Base-by-base conservation (phyloP, 176 grass and related monocot species). In the Lolium rigidum region DNA sequence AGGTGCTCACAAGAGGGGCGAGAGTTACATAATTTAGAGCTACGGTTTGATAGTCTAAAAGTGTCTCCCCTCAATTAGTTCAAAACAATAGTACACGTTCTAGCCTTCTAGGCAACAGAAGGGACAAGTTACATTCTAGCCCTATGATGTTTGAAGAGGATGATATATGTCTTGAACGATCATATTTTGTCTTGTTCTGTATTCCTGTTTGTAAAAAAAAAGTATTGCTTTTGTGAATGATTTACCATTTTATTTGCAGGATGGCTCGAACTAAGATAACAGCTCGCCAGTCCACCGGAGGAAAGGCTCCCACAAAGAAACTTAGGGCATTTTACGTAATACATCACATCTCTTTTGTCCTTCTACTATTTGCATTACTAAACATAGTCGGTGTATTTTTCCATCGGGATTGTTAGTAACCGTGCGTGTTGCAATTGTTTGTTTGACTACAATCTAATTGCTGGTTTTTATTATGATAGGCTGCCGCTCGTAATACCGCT, bases 231-330 rank as follows among this genome's bases (percentile, higher is more conserved):
- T 24, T 65, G 4, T 2, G 25, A 4, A 31, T 65, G 62, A 65
- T 65, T 65, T 31, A 31, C 62, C 11, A 14, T 63, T 10, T 65
- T 65, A 25, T 65, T 31, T 26, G 5, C 13, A 65, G 62, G 25
- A 65, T 65, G 62, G 62, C 62, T 28, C 62, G 62, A 6, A 65
- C 62, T 31, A 65, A 65, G 62, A 65, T 65, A 25, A 31, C 25
- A 65, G 62, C 62, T 65, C 62, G 62, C 13, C 62, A 65, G 25
- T 65, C 62, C 62, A 65, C 62, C 2, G 62, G 62, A 65, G 25
- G 62, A 26, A 65, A 65, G 25, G 62, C 62, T 65, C 62, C 62
- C 25, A 65, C 62, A 6, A 65, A 65, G 25, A 24, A 63, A 5
- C 60, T 63, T 60, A 60, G 58, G 58, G 58, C 58, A 10, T 60